These are phyloP conservation scores for Bremia lactucae DNA, from an alignment of 352 stramenopile species.

Conservation along the genomic window DNA sequence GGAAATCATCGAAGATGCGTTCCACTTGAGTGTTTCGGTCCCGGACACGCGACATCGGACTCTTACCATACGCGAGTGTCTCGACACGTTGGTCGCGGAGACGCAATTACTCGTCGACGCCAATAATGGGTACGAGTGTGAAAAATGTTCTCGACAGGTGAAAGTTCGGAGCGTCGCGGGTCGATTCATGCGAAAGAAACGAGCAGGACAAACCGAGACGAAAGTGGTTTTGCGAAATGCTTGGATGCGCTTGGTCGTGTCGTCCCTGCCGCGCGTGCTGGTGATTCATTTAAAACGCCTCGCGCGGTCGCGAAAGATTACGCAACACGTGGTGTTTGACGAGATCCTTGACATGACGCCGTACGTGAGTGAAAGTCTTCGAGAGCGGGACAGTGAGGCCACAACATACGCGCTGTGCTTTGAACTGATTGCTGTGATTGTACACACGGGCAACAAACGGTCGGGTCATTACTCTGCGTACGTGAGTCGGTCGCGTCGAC, in stretches of 20 bases:
- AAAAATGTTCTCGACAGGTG: constrained; percentile 39
- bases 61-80: constrained; percentile 31
- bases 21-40: constrained; percentile 51
- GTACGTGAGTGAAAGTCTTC: constrained; percentile 27
- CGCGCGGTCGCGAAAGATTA: constrained; percentile 44
- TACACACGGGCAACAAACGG: constrained; percentile 62
- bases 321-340: constrained; percentile 52
- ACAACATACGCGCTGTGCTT: constrained; percentile 28
- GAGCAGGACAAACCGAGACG: constrained; percentile 18
- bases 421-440: constrained; percentile 54
- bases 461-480: constrained; percentile 67
- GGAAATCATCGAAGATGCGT: constrained; percentile 44
- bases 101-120: constrained; percentile 33
- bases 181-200: constrained; percentile 24
- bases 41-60: constrained; percentile 13
- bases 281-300: constrained; percentile 64
- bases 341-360: constrained; percentile 41
- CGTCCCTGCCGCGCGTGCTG: constrained; percentile 39
- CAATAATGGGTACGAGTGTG: constrained; percentile 65
- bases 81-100: constrained; percentile 38
- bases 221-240: constrained; percentile 34
- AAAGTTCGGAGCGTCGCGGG: constrained; percentile 19
- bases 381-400: constrained; percentile 13
- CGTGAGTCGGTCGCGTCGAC: constrained; percentile 43
- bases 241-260: constrained; percentile 42